Base-by-base conservation (phyloP, 2,329 filamentous ascomycete species). In the Ophiostoma sp. region DNA sequence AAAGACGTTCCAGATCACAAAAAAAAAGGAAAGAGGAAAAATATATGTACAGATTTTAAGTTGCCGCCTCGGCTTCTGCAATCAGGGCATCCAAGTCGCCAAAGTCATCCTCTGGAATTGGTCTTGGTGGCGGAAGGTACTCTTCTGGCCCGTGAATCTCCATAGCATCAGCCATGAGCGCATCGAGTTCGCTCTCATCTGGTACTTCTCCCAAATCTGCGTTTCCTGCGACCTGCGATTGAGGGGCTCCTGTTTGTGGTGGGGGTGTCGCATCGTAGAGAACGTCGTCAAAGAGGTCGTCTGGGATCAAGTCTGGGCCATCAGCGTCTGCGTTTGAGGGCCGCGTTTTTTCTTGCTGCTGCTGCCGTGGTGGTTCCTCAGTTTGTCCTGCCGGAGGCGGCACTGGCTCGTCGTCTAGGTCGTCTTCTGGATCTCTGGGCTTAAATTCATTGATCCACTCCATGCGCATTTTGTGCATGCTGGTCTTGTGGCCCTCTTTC, bases 401-500 rank as follows among this genome's bases (percentile, higher is more conserved):
- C 11, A 12, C 45, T 6, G 33, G 9, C 77, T 69, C 66, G 76
- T 77, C 22, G 76, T 73, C 59, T 66, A 39, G 17, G 4, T 79
- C 75, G 15, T 76, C 75, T 31, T 75, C 73, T 1, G 78, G 76
- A 2, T 72, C 73, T 17, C 83, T 87, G 0, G 90, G 89, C 76
- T 88, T 92, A 9, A 87, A 85, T 80, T 97, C 93, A 73, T 95
- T 89, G 76, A 98, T 95, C 92, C 94, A 97, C 75, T 92, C 90
- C 80, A 89, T 89, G 74, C 95, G 87, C 83, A 91, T 92, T 42
- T 89, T 87, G 76, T 93, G 89, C 80, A 98, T 87, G 17, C 87
- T 86, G 80, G 93, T 95, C 78, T 92, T 93, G 82, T 98, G 96
- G 0, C 96, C 96, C 0, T 94, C 86, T 82, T 97, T 98, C 81